A percentile compares a stretch with the other conserved stretches of the same genome.
These are phyloP conservation scores for Schwanniomyces vanrijiae DNA, from an alignment of 805 yeast species.

Conservation along the genomic window DNA sequence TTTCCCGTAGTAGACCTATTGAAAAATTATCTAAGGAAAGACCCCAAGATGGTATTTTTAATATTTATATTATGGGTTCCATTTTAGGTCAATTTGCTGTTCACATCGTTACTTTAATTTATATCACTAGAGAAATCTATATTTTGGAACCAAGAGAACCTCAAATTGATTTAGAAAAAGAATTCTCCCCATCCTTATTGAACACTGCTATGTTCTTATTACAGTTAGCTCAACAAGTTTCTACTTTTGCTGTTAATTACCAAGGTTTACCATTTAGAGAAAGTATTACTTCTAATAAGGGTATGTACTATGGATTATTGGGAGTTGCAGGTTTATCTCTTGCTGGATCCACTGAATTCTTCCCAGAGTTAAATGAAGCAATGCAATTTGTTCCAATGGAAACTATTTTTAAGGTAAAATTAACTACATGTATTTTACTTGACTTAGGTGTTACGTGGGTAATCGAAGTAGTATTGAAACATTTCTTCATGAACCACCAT, in stretches of 20 bases:
- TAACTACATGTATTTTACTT: conserved; percentile 68
- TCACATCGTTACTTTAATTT: conserved; percentile 79
- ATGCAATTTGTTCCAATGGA: conserved; percentile 91
- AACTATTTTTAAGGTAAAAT: conserved; percentile 66
- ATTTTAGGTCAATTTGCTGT: conserved; percentile 95
- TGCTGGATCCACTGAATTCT: conserved; percentile 88
- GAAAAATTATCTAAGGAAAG: conserved; percentile 88
- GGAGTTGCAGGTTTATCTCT: conserved; percentile 89
- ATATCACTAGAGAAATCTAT: conserved; percentile 81
- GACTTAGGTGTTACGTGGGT: conserved; percentile 78
- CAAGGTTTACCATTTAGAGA: conserved; percentile 97
- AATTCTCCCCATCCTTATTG: conserved; percentile 82
- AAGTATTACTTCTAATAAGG: conserved; percentile 83
- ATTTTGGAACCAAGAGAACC: conserved; percentile 91
- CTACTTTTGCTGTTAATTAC: conserved; percentile 96
- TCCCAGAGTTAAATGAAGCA: conserved; percentile 91
- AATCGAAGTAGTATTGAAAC: conserved; percentile 79
- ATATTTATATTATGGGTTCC: conserved; percentile 95
- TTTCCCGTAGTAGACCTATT: conserved; percentile 89
- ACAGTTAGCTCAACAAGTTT: conserved; percentile 93
- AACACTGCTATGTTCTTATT: conserved; percentile 95
- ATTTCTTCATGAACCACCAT: conserved; percentile 83
- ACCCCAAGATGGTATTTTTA: conserved; percentile 97
- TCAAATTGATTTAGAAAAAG: conserved; percentile 83
- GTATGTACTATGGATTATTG: conserved; percentile 93